These are phyloP conservation scores for Zygotorulaspora chibaensis DNA, from an alignment of 805 yeast species.

Conservation along the genomic window DNA sequence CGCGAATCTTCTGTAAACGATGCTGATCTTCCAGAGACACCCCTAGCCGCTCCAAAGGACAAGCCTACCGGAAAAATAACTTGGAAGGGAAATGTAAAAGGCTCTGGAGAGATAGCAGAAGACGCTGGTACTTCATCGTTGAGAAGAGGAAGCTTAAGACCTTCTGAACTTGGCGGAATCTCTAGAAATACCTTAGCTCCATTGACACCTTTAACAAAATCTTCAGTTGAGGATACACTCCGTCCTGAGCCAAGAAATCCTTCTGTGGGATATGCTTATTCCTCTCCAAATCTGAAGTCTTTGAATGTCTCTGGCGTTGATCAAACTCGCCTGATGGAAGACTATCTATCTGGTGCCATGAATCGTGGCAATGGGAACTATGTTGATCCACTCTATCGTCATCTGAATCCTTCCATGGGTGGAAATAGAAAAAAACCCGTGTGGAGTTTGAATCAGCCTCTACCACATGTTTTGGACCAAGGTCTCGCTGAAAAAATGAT, in stretches of 20 bases:
- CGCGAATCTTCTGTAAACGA: background rate
- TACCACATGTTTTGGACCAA: conserved; percentile 18
- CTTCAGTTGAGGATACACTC: background rate
- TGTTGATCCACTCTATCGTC: conserved; percentile 19
- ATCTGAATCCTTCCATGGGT: conserved; percentile 12
- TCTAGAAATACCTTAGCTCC: conserved; percentile 8
- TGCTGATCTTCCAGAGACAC: background rate
- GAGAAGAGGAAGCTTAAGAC: background rate
- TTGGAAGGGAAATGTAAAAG: conserved; percentile 8
- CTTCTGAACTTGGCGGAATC: conserved; percentile 1
- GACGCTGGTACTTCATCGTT: background rate
- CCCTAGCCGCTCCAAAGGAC: background rate
- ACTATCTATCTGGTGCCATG: conserved; percentile 2
- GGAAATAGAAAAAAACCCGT: conserved; percentile 14
- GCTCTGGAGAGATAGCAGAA: background rate
- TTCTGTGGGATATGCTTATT: conserved; percentile 11
- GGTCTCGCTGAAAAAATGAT: conserved; percentile 13
- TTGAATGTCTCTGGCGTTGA: conserved; percentile 10
- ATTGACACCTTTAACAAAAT: conserved; percentile 7
- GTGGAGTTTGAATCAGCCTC: conserved; percentile 21
- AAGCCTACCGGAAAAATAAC: conserved; percentile 4
- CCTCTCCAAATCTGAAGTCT: conserved; percentile 16
- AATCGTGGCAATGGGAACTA: conserved; percentile 9
- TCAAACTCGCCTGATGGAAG: conserved; percentile 10
- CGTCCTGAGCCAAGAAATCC: background rate